phyloP scores from a whole-genome alignment of 345 rosid genomes.

The Hibiscus trionum region DNA sequence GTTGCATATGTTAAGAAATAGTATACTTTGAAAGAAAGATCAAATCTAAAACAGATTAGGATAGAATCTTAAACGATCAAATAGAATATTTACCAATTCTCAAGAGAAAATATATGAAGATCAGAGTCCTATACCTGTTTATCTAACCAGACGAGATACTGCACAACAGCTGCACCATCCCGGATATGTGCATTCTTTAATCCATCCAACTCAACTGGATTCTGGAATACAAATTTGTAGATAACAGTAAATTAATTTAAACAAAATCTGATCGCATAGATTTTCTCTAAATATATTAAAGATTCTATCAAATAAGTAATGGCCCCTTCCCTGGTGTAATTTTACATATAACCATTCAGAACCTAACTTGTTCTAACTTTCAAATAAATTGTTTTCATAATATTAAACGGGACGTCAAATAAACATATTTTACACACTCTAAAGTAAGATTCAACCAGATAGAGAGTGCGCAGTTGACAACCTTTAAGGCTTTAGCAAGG shows the following conservation, averaged over 20 bases:
- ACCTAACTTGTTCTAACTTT: neutral
- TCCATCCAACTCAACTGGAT: constrained; percentile 84
- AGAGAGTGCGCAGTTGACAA: constrained; percentile 15
- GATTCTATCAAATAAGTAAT: neutral
- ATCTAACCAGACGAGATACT: constrained; percentile 39
- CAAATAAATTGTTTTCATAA: neutral
- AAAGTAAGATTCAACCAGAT: neutral
- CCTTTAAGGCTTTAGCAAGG: constrained; percentile 93
- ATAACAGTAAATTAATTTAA: constrained; percentile 2
- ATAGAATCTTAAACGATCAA: neutral
- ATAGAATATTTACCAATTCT: neutral
- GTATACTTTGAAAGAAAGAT: neutral
- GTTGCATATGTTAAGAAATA: neutral
- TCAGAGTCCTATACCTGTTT: constrained; percentile 3
- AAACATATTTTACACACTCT: neutral
- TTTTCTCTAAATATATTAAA: neutral
- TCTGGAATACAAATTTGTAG: constrained; percentile 29
- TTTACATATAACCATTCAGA: neutral
- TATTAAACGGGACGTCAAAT: neutral
- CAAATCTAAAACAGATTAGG: neutral
- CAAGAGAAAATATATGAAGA: neutral
- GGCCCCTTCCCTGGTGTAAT: neutral
- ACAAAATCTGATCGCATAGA: constrained; percentile 8
- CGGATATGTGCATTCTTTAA: constrained; percentile 80
- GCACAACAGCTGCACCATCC: constrained; percentile 98